phyloP scores from a whole-genome alignment of 495 filamentous ascomycete species.

The Geoglossum glabrum region DNA sequence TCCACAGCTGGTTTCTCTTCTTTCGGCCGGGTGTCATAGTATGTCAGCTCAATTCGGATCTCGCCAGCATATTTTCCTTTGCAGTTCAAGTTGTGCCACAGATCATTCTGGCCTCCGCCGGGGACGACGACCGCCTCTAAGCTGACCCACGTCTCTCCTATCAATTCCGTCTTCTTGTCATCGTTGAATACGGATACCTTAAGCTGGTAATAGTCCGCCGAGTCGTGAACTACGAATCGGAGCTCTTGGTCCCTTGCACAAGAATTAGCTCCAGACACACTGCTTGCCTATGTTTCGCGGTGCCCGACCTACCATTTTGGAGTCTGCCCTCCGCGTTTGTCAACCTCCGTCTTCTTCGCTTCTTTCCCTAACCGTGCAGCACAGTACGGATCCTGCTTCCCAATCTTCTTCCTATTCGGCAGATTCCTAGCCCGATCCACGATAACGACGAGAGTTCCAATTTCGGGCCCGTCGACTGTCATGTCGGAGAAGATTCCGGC shows the following conservation, averaged over 20 bases:
- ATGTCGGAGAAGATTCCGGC: slow-evolving; percentile 93
- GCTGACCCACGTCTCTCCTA: slow-evolving; percentile 73
- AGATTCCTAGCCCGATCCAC: slow-evolving; percentile 76
- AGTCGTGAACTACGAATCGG: slow-evolving; percentile 89
- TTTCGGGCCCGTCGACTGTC: slow-evolving; percentile 81
- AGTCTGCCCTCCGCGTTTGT: slow-evolving; percentile 86
- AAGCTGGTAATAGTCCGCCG: slow-evolving; percentile 79
- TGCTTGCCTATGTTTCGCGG: background rate
- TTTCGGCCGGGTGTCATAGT: slow-evolving; percentile 76
- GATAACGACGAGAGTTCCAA: slow-evolving; percentile 80
- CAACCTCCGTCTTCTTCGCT: slow-evolving; percentile 91
- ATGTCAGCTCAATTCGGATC: slow-evolving; percentile 86
- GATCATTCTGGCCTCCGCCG: slow-evolving; percentile 79
- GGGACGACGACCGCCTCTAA: slow-evolving; percentile 60
- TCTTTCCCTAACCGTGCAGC: slow-evolving; percentile 88
- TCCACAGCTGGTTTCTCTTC: slow-evolving; percentile 38
- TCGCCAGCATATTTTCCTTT: slow-evolving; percentile 90
- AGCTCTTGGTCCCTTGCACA: slow-evolving; percentile 79
- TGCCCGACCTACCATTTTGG: slow-evolving; percentile 58
- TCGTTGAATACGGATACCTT: slow-evolving; percentile 81
- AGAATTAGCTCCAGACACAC: slow-evolving; percentile 12
- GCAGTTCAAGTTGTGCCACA: slow-evolving; percentile 74
- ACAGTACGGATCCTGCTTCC: slow-evolving; percentile 96
- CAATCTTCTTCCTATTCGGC: slow-evolving; percentile 87
- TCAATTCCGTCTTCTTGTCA: slow-evolving; percentile 44